phyloP scores from a whole-genome alignment of 768 basidiomycete species.

The Russula sp. region DNA sequence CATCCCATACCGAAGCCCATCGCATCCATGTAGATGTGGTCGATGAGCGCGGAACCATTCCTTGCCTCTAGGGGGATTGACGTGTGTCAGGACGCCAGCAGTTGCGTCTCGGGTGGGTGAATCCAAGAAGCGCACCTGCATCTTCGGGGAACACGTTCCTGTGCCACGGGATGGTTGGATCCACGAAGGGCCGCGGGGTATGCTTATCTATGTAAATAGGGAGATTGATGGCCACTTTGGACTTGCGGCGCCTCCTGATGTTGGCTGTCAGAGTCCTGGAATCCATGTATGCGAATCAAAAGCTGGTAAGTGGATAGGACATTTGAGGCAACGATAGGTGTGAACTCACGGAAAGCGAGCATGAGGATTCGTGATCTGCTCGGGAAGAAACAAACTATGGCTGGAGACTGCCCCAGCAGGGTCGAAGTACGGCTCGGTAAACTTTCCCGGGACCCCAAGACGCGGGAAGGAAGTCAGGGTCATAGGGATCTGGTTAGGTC shows the following conservation, averaged over 20 bases:
- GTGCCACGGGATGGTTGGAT: constrained; percentile 88
- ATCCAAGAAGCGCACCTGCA: constrained; percentile 45
- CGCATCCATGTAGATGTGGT: constrained; percentile 97
- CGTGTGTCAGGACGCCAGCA: constrained; percentile 17
- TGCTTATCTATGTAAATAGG: constrained; percentile 86
- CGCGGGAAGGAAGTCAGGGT: constrained; percentile 96
- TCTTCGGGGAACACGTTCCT: constrained; percentile 82
- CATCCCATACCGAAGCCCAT: constrained; percentile 99
- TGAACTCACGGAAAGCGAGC: constrained; percentile 90
- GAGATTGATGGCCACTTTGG: constrained; percentile 93
- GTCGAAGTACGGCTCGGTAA: constrained; percentile 85
- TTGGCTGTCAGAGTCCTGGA: constrained; percentile 93
- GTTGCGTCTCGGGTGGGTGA: too few species aligned
- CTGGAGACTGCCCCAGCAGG: constrained; percentile 76
- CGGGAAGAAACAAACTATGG: constrained; percentile 89
- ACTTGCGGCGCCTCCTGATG: constrained; percentile 83
- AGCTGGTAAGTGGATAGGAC: constrained; percentile 14
- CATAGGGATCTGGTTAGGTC: constrained; percentile 80
- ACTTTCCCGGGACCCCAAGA: constrained; percentile 80
- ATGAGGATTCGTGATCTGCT: constrained; percentile 96
- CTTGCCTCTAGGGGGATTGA: constrained; percentile 60
- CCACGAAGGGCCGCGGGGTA: constrained; percentile 86
- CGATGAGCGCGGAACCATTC: constrained; percentile 76
- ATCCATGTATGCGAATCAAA: background rate
- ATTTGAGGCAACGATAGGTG: background rate